These are phyloP conservation scores for Populus hybrid DNA, from an alignment of 441 rosid genomes.

Conservation along the genomic window DNA sequence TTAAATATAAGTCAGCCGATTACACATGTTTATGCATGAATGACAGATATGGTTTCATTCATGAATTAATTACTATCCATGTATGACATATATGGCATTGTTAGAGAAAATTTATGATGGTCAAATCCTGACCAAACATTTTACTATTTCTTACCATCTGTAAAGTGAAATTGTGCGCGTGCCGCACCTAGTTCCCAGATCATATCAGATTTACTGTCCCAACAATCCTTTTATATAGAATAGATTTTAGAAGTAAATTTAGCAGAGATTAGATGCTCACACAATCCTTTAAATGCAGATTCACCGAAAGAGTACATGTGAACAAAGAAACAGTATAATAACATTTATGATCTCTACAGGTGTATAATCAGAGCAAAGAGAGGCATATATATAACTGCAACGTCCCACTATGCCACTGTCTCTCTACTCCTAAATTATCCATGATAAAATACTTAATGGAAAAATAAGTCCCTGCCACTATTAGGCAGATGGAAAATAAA, in stretches of 20 bases:
- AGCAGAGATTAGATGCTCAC: neutral
- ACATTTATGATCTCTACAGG: neutral
- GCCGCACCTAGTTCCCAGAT: neutral
- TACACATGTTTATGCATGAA: neutral
- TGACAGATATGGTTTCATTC: neutral
- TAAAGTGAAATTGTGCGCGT: neutral
- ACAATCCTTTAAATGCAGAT: conserved; percentile 12
- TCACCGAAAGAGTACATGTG: conserved; percentile 13
- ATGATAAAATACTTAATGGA: neutral
- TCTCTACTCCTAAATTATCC: conserved; percentile 6
- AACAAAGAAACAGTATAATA: neutral
- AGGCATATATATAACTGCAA: conserved; percentile 8
- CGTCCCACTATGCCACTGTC: neutral
- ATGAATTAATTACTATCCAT: neutral
- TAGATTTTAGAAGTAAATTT: neutral
- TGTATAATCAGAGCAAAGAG: conserved; percentile 3
- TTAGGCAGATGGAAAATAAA: conserved; percentile 9
- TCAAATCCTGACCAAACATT: neutral
- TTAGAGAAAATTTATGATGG: neutral
- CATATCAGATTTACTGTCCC: neutral
- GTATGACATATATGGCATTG: neutral
- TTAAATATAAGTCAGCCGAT: neutral
- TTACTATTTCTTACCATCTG: neutral
- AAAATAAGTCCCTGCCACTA: conserved; percentile 2
- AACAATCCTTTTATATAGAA: neutral